Percentiles rank a stretch among this genome's conserved stretches.
phyloP scores from a whole-genome alignment of 116 monocot species.

The Cymodocea nodosa region DNA sequence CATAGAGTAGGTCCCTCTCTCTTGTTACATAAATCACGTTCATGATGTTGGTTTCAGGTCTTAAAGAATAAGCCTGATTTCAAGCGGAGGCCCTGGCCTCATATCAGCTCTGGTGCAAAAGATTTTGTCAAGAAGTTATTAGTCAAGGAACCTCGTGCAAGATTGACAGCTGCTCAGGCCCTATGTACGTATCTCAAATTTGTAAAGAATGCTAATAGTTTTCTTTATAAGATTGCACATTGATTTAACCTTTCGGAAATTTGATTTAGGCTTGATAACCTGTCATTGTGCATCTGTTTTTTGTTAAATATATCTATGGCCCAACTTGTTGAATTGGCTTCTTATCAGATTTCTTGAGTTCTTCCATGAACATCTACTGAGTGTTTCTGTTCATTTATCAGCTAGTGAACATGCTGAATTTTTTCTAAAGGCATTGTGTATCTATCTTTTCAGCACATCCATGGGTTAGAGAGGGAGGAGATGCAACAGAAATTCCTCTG shows the following conservation, averaged over 20 bases:
- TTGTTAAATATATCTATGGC: background rate
- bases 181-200: slow-evolving; percentile 46
- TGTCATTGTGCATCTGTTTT: too few relatives aligned
- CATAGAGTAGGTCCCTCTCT: background rate
- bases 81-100: slow-evolving; percentile 77
- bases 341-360: background rate
- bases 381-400: background rate
- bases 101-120: slow-evolving; percentile 65
- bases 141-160: slow-evolving; percentile 74
- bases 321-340: background rate
- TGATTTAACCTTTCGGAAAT: too few relatives aligned
- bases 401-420: background rate
- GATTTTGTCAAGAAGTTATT: slow-evolving; percentile 89
- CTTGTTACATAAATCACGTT: background rate
- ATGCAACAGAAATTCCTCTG: slow-evolving; percentile 76
- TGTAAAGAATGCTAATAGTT: too few relatives aligned
- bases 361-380: background rate
- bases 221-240: too few relatives aligned
- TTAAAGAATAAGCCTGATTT: slow-evolving; percentile 88
- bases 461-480: slow-evolving; percentile 93
- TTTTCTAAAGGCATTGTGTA: background rate
- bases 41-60: slow-evolving; percentile 25
- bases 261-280: too few relatives aligned
- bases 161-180: slow-evolving; percentile 93
- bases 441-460: slow-evolving; percentile 57